Percentiles rank a stretch among this genome's conserved stretches.
Conservation (phyloP, 2,329 filamentous ascomycete genomes). For the Pseudogymnoascus sp. region DNA sequence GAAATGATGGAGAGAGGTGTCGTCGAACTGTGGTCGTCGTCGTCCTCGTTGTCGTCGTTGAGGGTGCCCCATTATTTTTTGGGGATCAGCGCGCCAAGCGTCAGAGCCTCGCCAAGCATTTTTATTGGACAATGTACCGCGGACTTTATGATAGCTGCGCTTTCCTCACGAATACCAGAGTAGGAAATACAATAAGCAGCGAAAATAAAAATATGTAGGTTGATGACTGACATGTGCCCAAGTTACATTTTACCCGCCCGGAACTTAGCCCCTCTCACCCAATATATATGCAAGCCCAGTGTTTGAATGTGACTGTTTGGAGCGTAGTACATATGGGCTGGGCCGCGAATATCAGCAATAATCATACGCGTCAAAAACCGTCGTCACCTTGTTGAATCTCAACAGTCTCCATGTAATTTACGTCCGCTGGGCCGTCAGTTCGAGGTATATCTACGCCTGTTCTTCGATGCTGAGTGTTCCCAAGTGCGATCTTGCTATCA, state of each 20-base stretch:
- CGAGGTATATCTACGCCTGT: not conserved
- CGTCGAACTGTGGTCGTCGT: not conserved
- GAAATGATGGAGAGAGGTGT: constrained; percentile 2
- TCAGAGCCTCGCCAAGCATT: not conserved
- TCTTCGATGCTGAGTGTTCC: not conserved
- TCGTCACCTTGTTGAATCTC: not conserved
- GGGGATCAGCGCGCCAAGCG: not conserved
- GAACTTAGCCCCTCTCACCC: not conserved
- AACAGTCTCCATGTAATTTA: not conserved
- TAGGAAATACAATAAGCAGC: not conserved
- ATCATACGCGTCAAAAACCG: not conserved
- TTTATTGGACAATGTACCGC: not conserved
- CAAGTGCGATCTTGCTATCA: not conserved
- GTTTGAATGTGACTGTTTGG: not conserved
- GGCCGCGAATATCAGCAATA: not conserved
- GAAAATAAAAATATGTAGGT: not conserved
- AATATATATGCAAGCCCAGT: not conserved
- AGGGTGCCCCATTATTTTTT: not conserved
- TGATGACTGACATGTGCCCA: not conserved
- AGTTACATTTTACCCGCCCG: not conserved
- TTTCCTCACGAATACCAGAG: not conserved
- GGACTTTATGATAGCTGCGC: not conserved
- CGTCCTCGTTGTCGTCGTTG: not conserved
- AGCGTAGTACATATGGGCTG: not conserved
- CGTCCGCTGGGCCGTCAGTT: no score